Percentiles rank a stretch among this genome's conserved stretches.
phyloP scores from a whole-genome alignment of 257 asterid genomes.

The Craterostigma plantagineum region DNA sequence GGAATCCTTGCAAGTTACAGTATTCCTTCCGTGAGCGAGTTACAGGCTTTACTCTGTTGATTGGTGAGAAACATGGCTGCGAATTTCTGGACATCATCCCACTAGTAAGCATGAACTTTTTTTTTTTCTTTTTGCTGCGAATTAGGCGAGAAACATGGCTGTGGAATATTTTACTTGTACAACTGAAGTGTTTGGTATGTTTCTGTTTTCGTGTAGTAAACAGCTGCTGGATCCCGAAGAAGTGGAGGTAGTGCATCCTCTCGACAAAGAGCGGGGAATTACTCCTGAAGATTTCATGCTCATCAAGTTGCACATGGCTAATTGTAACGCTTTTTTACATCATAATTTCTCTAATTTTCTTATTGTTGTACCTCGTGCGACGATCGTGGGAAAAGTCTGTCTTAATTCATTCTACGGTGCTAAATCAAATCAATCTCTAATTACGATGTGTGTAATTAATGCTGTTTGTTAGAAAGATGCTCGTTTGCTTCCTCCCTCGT shows the following conservation, averaged over 20 bases:
- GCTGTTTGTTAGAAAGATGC: too few species aligned
- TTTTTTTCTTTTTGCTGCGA: not conserved
- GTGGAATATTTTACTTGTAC: not conserved
- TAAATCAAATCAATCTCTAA: too few species aligned
- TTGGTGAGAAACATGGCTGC: constrained; percentile 51
- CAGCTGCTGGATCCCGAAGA: constrained; percentile 71
- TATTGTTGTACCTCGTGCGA: too few species aligned
- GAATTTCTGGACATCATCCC: constrained; percentile 93
- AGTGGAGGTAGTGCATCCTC: constrained; percentile 57
- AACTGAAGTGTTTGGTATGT: not conserved
- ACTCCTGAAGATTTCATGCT: constrained; percentile 82
- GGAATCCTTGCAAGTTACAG: too few species aligned
- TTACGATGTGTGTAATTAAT: too few species aligned
- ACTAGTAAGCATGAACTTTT: constrained; percentile 25
- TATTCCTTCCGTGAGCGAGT: too few species aligned
- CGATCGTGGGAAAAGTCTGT: not conserved
- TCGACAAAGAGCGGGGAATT: constrained; percentile 71
- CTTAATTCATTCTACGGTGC: not conserved
- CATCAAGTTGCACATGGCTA: constrained; percentile 70
- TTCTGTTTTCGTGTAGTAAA: constrained; percentile 28
- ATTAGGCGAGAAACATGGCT: not conserved
- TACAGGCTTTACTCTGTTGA: too few species aligned
- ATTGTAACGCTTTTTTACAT: too few species aligned
- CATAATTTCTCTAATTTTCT: too few species aligned
- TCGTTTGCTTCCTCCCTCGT: not conserved